These are phyloP conservation scores for Geopyxis carbonaria DNA, from an alignment of 495 filamentous ascomycete genomes.

Conservation along the genomic window DNA sequence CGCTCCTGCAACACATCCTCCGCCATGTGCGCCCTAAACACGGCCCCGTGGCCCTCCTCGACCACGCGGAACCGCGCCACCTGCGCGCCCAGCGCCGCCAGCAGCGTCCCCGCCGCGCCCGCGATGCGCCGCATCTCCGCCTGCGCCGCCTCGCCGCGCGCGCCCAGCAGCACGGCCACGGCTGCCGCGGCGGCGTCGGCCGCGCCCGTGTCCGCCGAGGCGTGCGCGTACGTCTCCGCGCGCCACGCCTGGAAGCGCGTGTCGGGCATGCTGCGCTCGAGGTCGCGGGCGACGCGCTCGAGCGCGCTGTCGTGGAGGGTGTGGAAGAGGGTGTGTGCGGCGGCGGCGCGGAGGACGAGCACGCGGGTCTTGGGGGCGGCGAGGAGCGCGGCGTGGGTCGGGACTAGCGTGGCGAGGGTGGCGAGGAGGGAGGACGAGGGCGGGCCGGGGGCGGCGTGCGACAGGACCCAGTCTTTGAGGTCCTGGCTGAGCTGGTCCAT, in stretches of 20 bases:
- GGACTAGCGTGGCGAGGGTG: not conserved
- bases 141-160: not conserved
- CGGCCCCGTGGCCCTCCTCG: not conserved
- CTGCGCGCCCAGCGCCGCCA: not conserved
- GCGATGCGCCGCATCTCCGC: not conserved
- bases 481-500: constrained; percentile 2
- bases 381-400: not conserved
- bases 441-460: not conserved
- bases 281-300: constrained; percentile 1
- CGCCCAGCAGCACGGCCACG: not conserved
- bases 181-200: not conserved
- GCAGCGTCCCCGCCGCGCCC: not conserved
- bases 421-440: not conserved
- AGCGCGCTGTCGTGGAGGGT: constrained; percentile 8
- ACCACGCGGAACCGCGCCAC: not conserved
- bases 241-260: not conserved
- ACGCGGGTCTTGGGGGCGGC: not conserved
- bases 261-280: not conserved
- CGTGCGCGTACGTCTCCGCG: not conserved
- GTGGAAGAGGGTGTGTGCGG: constrained; percentile 4
- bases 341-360: not conserved
- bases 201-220: not conserved
- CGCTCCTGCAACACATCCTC: not conserved
- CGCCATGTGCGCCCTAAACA: not conserved
- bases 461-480: constrained; percentile 2